phyloP scores from a whole-genome alignment of 2,329 filamentous ascomycete species.

The Botrytis porri region DNA sequence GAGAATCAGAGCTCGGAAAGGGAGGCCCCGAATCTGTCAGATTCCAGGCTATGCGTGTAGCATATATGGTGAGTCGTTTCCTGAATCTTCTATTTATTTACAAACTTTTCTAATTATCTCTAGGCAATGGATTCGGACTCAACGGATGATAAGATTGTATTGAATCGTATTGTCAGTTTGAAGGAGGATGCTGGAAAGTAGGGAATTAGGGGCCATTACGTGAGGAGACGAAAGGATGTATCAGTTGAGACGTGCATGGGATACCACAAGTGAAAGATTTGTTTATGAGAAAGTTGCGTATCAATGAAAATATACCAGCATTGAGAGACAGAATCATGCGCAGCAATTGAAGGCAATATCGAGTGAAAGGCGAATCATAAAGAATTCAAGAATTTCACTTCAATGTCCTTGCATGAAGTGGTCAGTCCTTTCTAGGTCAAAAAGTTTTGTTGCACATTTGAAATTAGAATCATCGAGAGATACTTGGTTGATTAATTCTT shows the following conservation, averaged over 20 bases:
- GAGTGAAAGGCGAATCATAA: not conserved
- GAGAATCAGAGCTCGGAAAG: slow-evolving; percentile 61
- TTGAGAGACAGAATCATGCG: not conserved
- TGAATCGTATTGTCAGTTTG: slow-evolving; percentile 88
- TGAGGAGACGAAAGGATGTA: not conserved
- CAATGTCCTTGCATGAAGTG: not conserved
- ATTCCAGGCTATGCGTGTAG: slow-evolving; percentile 89
- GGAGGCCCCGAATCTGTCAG: slow-evolving; percentile 71
- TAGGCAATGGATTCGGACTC: slow-evolving; percentile 73
- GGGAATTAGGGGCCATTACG: not conserved
- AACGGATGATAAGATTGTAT: slow-evolving; percentile 72
- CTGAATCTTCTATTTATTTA: not conserved
- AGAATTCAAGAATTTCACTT: not conserved
- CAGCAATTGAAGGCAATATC: not conserved
- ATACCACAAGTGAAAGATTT: slow-evolving; percentile 3
- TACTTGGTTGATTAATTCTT: not conserved
- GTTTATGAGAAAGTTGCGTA: not conserved
- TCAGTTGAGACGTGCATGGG: not conserved
- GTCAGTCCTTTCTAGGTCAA: not conserved
- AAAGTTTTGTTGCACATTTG: not conserved
- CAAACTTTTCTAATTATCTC: slow-evolving; percentile 9
- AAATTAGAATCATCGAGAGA: not conserved
- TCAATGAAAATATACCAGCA: not conserved
- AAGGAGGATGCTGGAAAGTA: slow-evolving; percentile 81
- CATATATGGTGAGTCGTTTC: slow-evolving; percentile 51